These are phyloP conservation scores for Penicillium corylophilum DNA, from an alignment of 2,329 filamentous ascomycete species.

Conservation along the genomic window DNA sequence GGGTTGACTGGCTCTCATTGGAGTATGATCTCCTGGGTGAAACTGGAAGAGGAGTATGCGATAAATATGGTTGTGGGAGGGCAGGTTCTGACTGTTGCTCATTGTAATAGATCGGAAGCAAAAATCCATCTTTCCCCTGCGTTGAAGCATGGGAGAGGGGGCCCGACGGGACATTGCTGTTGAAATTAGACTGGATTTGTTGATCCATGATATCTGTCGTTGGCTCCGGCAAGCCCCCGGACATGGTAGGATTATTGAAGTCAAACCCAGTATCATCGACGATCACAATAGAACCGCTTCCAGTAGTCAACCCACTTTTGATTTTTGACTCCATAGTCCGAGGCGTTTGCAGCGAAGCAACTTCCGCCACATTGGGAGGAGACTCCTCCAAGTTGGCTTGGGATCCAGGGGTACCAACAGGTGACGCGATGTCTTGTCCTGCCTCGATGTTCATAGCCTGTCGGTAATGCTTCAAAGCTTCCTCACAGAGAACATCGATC, in stretches of 20 bases:
- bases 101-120: conserved; percentile 32
- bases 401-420: conserved; percentile 1
- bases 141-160: conserved; percentile 23
- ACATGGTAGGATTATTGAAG: conserved; percentile 34
- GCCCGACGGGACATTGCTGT: not conserved
- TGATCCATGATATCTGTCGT: not conserved
- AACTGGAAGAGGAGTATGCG: conserved; percentile 17
- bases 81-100: conserved; percentile 13
- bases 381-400: conserved; percentile 8
- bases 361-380: not conserved
- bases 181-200: not conserved
- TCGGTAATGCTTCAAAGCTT: conserved; percentile 75
- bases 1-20: conserved; percentile 23
- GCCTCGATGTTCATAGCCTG: conserved; percentile 57
- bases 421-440: conserved; percentile 5
- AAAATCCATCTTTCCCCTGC: conserved; percentile 26
- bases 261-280: conserved; percentile 62
- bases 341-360: no score
- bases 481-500: conserved; percentile 79
- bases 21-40: conserved; percentile 30
- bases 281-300: conserved; percentile 90
- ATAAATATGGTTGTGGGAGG: conserved; percentile 12
- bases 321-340: conserved; percentile 35
- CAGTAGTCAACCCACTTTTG: conserved; percentile 63
- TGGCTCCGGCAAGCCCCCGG: conserved; percentile 33